A percentile compares a stretch with the other conserved stretches of the same genome.
These are phyloP conservation scores for Candida pini DNA, from an alignment of 805 yeast species.

Conservation along the genomic window DNA sequence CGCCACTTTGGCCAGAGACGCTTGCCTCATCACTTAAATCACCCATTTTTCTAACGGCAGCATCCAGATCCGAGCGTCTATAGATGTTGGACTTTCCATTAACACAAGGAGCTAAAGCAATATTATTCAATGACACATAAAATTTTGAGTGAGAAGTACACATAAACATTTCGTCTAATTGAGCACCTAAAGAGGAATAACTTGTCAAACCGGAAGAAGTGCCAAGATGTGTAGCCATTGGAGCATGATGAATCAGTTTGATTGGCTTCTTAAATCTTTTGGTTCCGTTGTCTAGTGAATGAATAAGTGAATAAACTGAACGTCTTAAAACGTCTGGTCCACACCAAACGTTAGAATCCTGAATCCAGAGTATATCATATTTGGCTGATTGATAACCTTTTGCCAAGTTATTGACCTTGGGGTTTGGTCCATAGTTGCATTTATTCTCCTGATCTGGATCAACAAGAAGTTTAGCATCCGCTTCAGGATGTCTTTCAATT, in stretches of 20 bases:
- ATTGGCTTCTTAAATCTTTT: slow-evolving; percentile 35
- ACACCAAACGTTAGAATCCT: slow-evolving; percentile 84
- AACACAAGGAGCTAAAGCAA: slow-evolving; percentile 80
- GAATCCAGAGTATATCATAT: slow-evolving; percentile 74
- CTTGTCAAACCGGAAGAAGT: slow-evolving; percentile 6
- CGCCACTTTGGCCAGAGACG: slow-evolving; percentile 29
- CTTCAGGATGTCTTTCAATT: slow-evolving; percentile 45
- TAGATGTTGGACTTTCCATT: slow-evolving; percentile 86
- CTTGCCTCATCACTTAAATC: slow-evolving; percentile 20
- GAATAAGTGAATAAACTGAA: slow-evolving; percentile 48
- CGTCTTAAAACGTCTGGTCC: slow-evolving; percentile 57
- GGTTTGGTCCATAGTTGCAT: slow-evolving; percentile 73
- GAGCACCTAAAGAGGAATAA: slow-evolving; percentile 60
- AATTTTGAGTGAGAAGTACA: slow-evolving; percentile 82
- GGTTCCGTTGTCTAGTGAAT: slow-evolving; percentile 49
- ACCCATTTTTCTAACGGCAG: slow-evolving; percentile 42
- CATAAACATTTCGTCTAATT: slow-evolving; percentile 79
- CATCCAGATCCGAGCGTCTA: slow-evolving; percentile 58
- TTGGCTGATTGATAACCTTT: slow-evolving; percentile 69
- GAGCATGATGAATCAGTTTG: slow-evolving; percentile 75
- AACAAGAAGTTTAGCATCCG: slow-evolving; percentile 54
- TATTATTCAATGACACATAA: slow-evolving; percentile 69
- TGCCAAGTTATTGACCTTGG: slow-evolving; percentile 82
- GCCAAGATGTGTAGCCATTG: slow-evolving; percentile 45
- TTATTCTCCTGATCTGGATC: slow-evolving; percentile 32